Conservation (phyloP, 176 grass and related monocot species). For the Zoysia japonica region DNA sequence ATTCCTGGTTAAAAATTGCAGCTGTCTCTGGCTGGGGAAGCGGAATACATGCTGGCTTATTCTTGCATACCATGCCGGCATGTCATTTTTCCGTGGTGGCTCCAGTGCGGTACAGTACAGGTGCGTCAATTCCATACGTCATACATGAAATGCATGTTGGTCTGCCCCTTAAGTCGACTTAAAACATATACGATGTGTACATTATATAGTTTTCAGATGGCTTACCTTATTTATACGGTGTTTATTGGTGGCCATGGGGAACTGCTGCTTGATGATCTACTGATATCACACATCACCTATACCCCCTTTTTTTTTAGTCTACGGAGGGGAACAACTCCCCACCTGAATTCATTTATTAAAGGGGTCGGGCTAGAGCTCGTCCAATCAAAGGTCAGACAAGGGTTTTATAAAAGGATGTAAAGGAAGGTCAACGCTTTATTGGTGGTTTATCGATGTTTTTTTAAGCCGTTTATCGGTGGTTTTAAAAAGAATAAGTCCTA, state of each 20-base stretch:
- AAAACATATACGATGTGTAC: background rate
- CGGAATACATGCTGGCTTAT: background rate
- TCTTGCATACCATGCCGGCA: background rate
- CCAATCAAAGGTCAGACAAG: background rate
- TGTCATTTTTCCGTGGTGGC: background rate
- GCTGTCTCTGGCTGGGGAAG: background rate
- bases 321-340: too few relatives aligned
- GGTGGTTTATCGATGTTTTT: too few relatives aligned
- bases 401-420: background rate
- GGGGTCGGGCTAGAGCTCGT: too few relatives aligned
- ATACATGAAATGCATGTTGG: background rate
- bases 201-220: conserved; percentile 24
- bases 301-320: conserved; percentile 9
- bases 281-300: conserved; percentile 25
- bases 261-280: conserved; percentile 14
- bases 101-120: background rate
- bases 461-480: too few relatives aligned
- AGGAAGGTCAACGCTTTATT: background rate
- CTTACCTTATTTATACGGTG: conserved; percentile 33
- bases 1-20: conserved; percentile 41
- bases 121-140: conserved; percentile 1
- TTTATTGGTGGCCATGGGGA: conserved; percentile 21
- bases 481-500: too few relatives aligned
- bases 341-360: too few relatives aligned
- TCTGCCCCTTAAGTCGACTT: background rate